Evolutionary conservation across 371 early-diverging fungal genomes (phyloP), one percentile per base, ranked within the genome.

Genomic region (Parasitella parasitica): DNA sequence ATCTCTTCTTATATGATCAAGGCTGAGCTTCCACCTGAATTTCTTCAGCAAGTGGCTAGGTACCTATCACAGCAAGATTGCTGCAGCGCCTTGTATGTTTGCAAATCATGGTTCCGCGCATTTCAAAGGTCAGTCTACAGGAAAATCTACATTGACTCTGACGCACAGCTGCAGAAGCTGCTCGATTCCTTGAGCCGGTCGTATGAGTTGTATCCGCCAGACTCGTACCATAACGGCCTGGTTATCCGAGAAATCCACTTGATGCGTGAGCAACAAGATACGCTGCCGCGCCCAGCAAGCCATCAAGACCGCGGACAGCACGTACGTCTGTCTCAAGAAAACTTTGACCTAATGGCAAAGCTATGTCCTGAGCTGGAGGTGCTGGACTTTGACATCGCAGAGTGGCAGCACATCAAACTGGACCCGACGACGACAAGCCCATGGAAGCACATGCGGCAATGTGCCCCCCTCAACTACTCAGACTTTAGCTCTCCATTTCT

Each of bases 311-410:
- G 7, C 8, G 9, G 20, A 9, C 43, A 32, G 2, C 9, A 28
- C 11, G 38, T 60, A 26, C 0, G 27, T 13, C 20, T 66, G 9
- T 50, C 61, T 11, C 66, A 66, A 52, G n/a, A 48, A 8, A 27
- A 46, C 20, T 57, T 66, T 20, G 57, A 56, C 6, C 30, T 51
- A 6, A 24, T 68, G 15, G 38, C 46, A 22, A 22, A 38, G 3
- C 20, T 57, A 15, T 69, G 69, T 26, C 61, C 69, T 11, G 28
- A 57, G 5, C 30, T 69, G 15, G 64, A 69, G 27, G 38, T 61
- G 0, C 9, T 69, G 4, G 35, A 53, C 26, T 69, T 69, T 61
- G 50, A 58, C 28, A 53, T 46, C 1, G 18, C 54, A 4, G 54
- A 64, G 24, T 69, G 69, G 69, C 28, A 32, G 7, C 46, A 61